Base-by-base conservation (phyloP, 208 protist genomes). In the Crithidia brevicula region DNA sequence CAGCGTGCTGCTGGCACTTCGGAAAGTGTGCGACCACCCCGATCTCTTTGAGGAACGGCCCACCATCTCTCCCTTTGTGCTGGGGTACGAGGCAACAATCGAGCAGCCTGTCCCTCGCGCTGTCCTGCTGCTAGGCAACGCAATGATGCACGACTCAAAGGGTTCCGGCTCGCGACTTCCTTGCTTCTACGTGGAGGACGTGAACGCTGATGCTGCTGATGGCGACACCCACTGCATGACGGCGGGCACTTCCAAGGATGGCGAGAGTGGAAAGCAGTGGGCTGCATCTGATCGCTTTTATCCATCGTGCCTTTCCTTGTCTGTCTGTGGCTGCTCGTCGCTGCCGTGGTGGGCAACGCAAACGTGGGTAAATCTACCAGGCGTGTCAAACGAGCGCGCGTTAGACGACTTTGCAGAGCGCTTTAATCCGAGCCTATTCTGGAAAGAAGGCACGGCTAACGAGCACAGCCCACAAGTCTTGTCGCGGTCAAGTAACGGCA, bases 11-110 rank as follows among this genome's bases (percentile, higher is more conserved):
- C 97, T 99, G 77, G 94, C 97, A 51, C 85, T 99, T 20, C 85
- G 98, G 30, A 99, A 99, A 70, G 96, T 98, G n/a, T 99, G 98
- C 79, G 98, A 99, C 67, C 98, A 99, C 76, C 98, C 98, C 0
- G 93, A 98, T 61, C 72, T 99, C 34, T 99, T 99, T 66, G 95
- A 98, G 67, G 83, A 89, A 62, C 80, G 89, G 3, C 85, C 89
- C 6, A 94, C 82, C 1, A 11, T 84, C 31, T 93, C 86, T 16
- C 88, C 89, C 22, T 74, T 96, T n/a, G 69, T 82, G 31, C 64
- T 94, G 9, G 72, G 74, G 49, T 74, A 79, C 46, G 66, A 78
- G 11, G 79, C 72, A 8, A 70, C 58, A 23, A 69, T 94, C 11
- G 58, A 45, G 43, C 16, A 81, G 10, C 20, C 16, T 15, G 84